Evolutionary conservation across 352 stramenopile genomes (phyloP), one percentile per base, ranked within the genome.

Genomic region (Blastocystis sp.): DNA sequence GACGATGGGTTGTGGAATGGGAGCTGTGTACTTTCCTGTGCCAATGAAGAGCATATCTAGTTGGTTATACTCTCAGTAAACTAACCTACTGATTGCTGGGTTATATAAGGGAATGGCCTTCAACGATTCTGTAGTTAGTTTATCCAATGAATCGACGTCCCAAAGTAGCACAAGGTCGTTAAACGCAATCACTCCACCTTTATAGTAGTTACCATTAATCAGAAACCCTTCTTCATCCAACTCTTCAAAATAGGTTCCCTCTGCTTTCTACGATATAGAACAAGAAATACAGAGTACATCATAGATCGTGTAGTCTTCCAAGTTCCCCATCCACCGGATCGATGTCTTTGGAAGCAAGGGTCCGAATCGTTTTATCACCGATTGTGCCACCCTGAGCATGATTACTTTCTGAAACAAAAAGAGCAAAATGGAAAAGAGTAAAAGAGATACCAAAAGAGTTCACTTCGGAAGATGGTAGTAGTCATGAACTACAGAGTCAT

Each of bases 191-290:
- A 81, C 69, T 21, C 69, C 69, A 27, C 69, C 69, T 81, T 64
- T 61, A 42, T 81, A 81, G 42, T 81, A 81, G 29, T 81, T 61
- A 34, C 69, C 69, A 61, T 81, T 81, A 29, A 81, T 64, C 21
- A 81, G 48, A 81, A 81, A 81, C 29, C 69, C 69, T 61, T 81
- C 69, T 49, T 81, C 69, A 64, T 81, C 69, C 24, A 81, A 32
- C 21, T 81, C 69, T 42, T 81, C 69, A 61, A 81, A 81, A 46
- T 81, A 81, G 24, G 69, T 81, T 18, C 69, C 69, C 14, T 81
- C 69, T 16, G 69, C 69, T 48, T 64, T 81, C 69, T 81, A 81
- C 42, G 14, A 63, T 44, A 42, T 29, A 49, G n/a, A 63, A 9
- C 1, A 9, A 2, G n/a, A 29, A 16, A 63, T 46, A 32, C 42